These are phyloP conservation scores for Grammothele lineata DNA, from an alignment of 768 basidiomycete species.

Conservation along the genomic window DNA sequence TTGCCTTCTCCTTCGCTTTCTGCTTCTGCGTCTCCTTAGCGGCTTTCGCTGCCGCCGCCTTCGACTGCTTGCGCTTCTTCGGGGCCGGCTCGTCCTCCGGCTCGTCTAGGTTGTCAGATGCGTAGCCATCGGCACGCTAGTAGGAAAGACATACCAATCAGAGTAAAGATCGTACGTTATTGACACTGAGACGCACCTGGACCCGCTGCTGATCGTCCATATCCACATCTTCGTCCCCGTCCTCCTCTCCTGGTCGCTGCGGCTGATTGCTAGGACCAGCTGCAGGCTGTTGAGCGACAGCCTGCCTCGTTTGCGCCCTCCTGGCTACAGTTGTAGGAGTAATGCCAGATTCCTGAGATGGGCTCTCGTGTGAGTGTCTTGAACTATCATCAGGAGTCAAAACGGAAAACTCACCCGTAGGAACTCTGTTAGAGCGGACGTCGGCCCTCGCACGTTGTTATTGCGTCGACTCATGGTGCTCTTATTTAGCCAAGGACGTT, in stretches of 20 bases:
- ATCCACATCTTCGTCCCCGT: constrained; percentile 10
- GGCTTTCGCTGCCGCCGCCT: constrained; percentile 33
- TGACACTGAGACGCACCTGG: too few relatives aligned
- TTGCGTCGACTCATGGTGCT: constrained; percentile 34
- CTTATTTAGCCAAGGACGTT: too few relatives aligned
- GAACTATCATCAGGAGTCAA: too few relatives aligned
- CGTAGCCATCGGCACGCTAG: constrained; percentile 40
- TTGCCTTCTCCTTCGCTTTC: constrained; percentile 34
- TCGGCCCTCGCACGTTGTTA: constrained; percentile 70
- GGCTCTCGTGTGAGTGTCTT: too few relatives aligned
- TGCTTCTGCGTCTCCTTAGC: constrained; percentile 40
- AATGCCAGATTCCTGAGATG: constrained; percentile 47
- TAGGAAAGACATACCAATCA: background rate
- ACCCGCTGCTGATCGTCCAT: constrained; percentile 8
- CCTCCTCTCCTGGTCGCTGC: constrained; percentile 17
- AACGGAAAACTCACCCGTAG: constrained; percentile 47
- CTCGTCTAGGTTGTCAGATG: constrained; percentile 75
- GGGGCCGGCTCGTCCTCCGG: constrained; percentile 37
- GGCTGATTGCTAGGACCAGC: constrained; percentile 35
- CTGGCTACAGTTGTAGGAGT: constrained; percentile 39
- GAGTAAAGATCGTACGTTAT: background rate
- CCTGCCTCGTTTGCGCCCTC: constrained; percentile 25
- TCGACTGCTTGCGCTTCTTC: constrained; percentile 56
- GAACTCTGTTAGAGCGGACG: constrained; percentile 81
- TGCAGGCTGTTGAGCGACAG: constrained; percentile 17